Conservation (phyloP, 2,329 filamentous ascomycete species). For the Eurotiales sp. region DNA sequence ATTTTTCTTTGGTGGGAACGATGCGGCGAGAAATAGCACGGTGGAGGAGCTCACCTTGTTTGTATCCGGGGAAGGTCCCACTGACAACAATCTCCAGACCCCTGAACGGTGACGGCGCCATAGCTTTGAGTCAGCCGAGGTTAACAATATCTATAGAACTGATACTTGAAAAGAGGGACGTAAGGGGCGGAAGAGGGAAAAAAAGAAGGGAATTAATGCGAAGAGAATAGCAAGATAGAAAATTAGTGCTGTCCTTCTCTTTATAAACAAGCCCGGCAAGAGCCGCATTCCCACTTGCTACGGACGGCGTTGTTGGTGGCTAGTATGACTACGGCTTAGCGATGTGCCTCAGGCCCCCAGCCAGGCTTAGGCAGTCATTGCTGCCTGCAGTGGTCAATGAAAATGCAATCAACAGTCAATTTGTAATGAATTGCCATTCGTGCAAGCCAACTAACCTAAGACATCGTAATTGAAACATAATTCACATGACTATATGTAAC, state of each 20-base stretch:
- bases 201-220: no score
- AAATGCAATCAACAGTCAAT: no score
- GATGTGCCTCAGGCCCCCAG: neutral
- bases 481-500: neutral
- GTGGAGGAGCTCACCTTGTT: slow-evolving; percentile 41
- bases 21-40: neutral
- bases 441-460: neutral
- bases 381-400: no score
- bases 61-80: slow-evolving; percentile 56
- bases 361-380: slow-evolving; percentile 3
- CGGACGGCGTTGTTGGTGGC: no score
- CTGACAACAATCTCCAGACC: slow-evolving; percentile 51
- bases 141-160: no score
- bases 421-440: no score
- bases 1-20: neutral
- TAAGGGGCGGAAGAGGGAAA: no score
- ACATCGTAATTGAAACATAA: neutral
- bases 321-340: no score
- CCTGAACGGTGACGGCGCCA: slow-evolving; percentile 28
- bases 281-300: neutral
- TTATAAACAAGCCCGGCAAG: neutral
- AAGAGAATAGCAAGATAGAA: neutral
- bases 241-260: neutral
- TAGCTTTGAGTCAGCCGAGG: slow-evolving; percentile 10
- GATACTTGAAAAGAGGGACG: no score